Base-by-base conservation (phyloP, 2,329 filamentous ascomycete species). In the Lecanicillium sp. region DNA sequence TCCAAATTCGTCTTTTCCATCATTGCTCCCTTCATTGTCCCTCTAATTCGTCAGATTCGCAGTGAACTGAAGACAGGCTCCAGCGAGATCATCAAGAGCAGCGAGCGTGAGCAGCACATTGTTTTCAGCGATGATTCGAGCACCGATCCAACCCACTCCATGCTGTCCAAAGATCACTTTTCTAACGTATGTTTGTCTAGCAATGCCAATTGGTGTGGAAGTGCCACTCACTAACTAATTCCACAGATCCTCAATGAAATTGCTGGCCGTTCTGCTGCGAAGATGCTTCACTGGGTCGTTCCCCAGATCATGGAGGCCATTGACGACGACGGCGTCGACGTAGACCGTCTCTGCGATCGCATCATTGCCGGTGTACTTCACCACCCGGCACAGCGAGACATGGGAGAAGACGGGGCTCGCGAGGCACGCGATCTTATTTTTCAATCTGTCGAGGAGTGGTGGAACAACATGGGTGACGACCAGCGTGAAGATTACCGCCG, bases 151-250 rank as follows among this genome's bases (percentile, higher is more conserved):
- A 95, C 89, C 2, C 89, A 95, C 65, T 87, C 83, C 4, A 83
- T 89, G 71, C 68, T 90, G 20, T 85, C 83, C 49, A 89, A 95
- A 66, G 89, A 95, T 53, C 89, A 95, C 62, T 95, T 95, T 60
- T 85, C 83, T 46, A 94, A 94, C 54, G 70, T 83, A 58, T 62
- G 70, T 51, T 16, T 5, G 16, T 29, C 9, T 19, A 17, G 14
- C 30, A 12, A 17, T 9, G 7, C 12, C 14, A 18, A 3, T 14
- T 2, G n/a, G 11, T 17, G 4, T n/a, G 3, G 13, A 33, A 3
- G 20, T 14, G 4, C 9, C 17, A 9, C 15, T 5, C 22, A 13
- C 41, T 39, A 49, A 42, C 18, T 25, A n/a, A 9, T 6, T 3
- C 4, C 15, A 4, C 43, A 75, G 68, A 69, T 89, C 22, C 73